A percentile compares a stretch with the other conserved stretches of the same genome.
Evolutionary conservation across 768 basidiomycete genomes (phyloP).

Genomic region (Phanerochaete carnosa): DNA sequence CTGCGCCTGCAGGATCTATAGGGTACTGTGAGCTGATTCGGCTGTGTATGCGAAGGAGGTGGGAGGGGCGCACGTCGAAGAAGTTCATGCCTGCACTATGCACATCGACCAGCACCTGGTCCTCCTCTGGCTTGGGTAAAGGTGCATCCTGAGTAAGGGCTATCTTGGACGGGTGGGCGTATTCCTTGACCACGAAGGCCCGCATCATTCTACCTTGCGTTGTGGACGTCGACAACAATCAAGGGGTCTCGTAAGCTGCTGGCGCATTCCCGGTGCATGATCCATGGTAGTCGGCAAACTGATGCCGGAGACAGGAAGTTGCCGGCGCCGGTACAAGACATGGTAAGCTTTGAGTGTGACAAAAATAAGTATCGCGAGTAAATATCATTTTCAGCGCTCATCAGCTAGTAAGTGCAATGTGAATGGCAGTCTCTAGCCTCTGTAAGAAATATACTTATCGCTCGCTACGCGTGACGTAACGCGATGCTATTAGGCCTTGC

Average conservation of each 20-base stretch:
- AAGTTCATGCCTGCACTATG: slow-evolving; percentile 51
- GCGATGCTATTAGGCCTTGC: background rate
- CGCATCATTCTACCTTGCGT: slow-evolving; percentile 48
- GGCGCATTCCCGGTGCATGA: background rate
- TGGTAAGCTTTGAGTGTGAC: background rate
- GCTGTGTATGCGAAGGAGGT: background rate
- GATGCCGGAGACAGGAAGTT: background rate
- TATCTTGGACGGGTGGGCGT: slow-evolving; percentile 47
- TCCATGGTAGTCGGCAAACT: background rate
- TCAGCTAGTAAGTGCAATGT: background rate
- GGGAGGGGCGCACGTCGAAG: slow-evolving; percentile 32
- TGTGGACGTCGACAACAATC: background rate
- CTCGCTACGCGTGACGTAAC: background rate
- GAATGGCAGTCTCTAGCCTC: background rate
- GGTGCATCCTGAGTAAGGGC: slow-evolving; percentile 33
- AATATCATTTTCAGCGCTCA: too few species aligned
- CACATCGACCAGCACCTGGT: slow-evolving; percentile 50
- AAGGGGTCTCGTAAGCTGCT: background rate
- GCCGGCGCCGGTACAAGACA: background rate
- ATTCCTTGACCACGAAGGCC: slow-evolving; percentile 70
- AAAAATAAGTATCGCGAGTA: background rate
- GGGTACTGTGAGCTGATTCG: background rate
- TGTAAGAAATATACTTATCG: background rate
- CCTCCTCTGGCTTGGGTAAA: slow-evolving; percentile 33
- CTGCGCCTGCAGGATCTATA: slow-evolving; percentile 78